phyloP scores from a whole-genome alignment of 441 rosid genomes.

The Pelargonium fulgidum region DNA sequence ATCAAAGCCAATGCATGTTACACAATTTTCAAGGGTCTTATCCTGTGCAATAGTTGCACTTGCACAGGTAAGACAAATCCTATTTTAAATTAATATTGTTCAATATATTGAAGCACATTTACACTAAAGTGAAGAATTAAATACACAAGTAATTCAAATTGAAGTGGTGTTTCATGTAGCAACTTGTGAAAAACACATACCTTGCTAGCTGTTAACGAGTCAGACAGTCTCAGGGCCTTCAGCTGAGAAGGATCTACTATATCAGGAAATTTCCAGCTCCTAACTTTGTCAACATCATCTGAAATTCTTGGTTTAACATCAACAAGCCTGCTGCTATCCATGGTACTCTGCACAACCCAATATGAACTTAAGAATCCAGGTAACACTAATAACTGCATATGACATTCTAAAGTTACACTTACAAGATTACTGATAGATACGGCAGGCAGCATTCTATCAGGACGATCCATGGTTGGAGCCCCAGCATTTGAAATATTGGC shows the following conservation, averaged over 20 bases:
- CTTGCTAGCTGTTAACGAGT: slow-evolving; percentile 52
- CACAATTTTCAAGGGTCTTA: no score
- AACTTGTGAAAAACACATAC: slow-evolving; percentile 28
- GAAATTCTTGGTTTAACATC: slow-evolving; percentile 65
- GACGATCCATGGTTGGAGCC: slow-evolving; percentile 35
- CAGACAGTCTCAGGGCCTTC: slow-evolving; percentile 67
- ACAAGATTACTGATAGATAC: slow-evolving; percentile 39
- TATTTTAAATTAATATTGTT: no score
- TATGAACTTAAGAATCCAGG: slow-evolving; percentile 30
- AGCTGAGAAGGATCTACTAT: slow-evolving; percentile 71
- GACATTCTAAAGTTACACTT: slow-evolving; percentile 14
- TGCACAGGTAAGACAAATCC: no score
- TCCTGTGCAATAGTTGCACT: no score
- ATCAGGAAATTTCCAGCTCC: slow-evolving; percentile 74
- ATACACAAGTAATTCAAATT: background rate
- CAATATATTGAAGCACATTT: no score
- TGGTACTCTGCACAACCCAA: slow-evolving; percentile 48
- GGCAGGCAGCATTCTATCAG: slow-evolving; percentile 37
- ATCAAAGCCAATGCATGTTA: no score
- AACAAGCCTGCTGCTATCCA: slow-evolving; percentile 43
- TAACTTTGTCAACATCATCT: slow-evolving; percentile 61
- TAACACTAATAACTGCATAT: background rate
- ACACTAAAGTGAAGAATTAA: background rate
- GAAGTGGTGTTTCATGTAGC: slow-evolving; percentile 8
- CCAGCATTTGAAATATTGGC: slow-evolving; percentile 34